Percentiles rank a stretch among this genome's conserved stretches.
These are phyloP conservation scores for Cryptococcus sp. DNA, from an alignment of 1,284 basidiomycete species.

Conservation along the genomic window DNA sequence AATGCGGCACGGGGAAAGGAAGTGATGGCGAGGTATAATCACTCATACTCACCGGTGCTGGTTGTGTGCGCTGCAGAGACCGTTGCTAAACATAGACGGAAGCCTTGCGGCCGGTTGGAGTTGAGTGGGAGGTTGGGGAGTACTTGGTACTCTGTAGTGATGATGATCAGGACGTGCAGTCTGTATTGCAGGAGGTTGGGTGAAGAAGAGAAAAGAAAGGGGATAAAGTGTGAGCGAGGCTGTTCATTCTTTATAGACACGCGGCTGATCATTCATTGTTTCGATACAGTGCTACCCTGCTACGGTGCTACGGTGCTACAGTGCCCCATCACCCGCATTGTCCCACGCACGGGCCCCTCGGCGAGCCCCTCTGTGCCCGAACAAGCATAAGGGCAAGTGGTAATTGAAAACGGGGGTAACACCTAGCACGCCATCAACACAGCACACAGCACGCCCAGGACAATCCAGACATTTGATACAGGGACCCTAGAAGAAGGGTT, in stretches of 20 bases:
- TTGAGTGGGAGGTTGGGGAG: neutral
- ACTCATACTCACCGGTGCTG: slow-evolving; percentile 39
- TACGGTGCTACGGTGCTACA: too few species aligned
- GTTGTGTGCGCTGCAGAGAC: slow-evolving; percentile 50
- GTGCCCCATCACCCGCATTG: too few species aligned
- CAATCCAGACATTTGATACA: too few species aligned
- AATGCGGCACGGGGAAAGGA: neutral
- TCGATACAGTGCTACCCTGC: too few species aligned
- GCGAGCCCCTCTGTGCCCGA: too few species aligned
- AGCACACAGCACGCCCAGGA: too few species aligned
- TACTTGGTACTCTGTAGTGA: neutral
- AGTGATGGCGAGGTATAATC: slow-evolving; percentile 2
- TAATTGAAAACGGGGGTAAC: too few species aligned
- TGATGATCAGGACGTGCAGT: neutral
- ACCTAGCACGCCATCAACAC: too few species aligned
- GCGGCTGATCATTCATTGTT: too few species aligned
- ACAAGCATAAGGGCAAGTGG: too few species aligned
- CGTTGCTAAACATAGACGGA: slow-evolving; percentile 50
- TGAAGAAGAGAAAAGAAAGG: slow-evolving; percentile 7
- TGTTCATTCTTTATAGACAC: neutral
- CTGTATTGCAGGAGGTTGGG: slow-evolving; percentile 5
- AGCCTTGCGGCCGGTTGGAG: slow-evolving; percentile 20
- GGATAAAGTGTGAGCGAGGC: neutral
- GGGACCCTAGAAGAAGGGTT: too few species aligned
- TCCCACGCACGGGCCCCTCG: too few species aligned